Percentiles rank a stretch among this genome's conserved stretches.
Conservation (phyloP, 305 asterid species). For the Fraxinus xanthoxyloides region DNA sequence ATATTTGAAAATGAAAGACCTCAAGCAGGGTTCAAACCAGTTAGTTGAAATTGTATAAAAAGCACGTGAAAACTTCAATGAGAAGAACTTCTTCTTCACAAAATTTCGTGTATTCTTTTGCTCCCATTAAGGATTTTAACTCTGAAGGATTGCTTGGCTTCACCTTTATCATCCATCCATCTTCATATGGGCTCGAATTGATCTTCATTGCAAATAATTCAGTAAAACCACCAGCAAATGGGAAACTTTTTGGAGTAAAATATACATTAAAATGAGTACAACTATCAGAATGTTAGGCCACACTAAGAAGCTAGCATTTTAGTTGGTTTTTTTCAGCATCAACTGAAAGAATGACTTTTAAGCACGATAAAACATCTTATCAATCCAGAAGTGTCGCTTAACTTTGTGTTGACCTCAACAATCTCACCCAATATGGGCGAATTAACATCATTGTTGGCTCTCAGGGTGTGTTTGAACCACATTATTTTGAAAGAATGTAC, state of each 20-base stretch:
- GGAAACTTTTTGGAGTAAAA: background rate
- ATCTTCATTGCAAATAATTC: conserved; percentile 40
- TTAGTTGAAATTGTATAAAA: background rate
- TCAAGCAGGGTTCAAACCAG: background rate
- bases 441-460: conserved; percentile 77
- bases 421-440: conserved; percentile 89
- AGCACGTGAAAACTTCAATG: conserved; percentile 29
- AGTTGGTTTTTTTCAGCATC: background rate
- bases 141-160: conserved; percentile 68
- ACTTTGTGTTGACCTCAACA: conserved; percentile 66
- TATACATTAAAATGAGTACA: background rate
- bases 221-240: background rate
- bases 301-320: background rate
- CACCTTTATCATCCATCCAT: conserved; percentile 92
- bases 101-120: conserved; percentile 66
- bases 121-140: conserved; percentile 54
- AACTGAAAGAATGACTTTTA: no score
- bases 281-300: background rate
- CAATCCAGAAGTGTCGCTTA: conserved; percentile 62
- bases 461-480: no score
- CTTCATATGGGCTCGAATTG: conserved; percentile 75
- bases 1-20: background rate
- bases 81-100: conserved; percentile 84
- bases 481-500: no score
- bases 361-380: conserved; percentile 27